Evolutionary conservation across 202 grass and related monocot species (phyloP).

Genomic region (Bolboschoenoplectus hybrid): DNA sequence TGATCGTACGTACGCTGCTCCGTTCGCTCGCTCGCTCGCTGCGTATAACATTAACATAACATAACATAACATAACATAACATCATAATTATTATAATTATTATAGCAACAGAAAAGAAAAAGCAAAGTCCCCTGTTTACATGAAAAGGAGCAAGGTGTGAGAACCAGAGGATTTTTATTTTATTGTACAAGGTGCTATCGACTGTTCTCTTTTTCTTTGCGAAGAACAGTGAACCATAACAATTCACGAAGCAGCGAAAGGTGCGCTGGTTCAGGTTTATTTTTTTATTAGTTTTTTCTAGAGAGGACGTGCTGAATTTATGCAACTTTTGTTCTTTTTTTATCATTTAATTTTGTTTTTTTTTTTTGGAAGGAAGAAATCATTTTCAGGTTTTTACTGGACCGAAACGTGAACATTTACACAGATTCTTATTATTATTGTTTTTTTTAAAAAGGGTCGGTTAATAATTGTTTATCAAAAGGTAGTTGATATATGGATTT

Average conservation of each 20-base stretch:
- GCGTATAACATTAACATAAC: too few relatives aligned
- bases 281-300: not conserved
- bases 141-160: not conserved
- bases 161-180: too few relatives aligned
- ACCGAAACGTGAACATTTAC: too few relatives aligned
- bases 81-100: not conserved
- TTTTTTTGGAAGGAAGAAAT: not conserved
- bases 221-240: slow-evolving; percentile 24
- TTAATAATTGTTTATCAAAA: too few relatives aligned
- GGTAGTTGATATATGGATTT: too few relatives aligned
- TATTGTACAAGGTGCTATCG: not conserved
- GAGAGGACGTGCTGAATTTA: not conserved
- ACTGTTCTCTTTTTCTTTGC: not conserved
- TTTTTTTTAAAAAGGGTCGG: too few relatives aligned
- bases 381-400: not conserved
- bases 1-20: not conserved
- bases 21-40: too few relatives aligned
- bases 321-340: not conserved
- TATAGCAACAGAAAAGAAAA: not conserved
- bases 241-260: slow-evolving; percentile 22
- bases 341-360: not conserved
- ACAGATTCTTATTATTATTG: too few relatives aligned
- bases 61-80: too few relatives aligned
- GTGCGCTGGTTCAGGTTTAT: not conserved
- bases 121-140: not conserved